Conservation (phyloP, 2,329 filamentous ascomycete genomes). For the Sphaerulina vaccinii region DNA sequence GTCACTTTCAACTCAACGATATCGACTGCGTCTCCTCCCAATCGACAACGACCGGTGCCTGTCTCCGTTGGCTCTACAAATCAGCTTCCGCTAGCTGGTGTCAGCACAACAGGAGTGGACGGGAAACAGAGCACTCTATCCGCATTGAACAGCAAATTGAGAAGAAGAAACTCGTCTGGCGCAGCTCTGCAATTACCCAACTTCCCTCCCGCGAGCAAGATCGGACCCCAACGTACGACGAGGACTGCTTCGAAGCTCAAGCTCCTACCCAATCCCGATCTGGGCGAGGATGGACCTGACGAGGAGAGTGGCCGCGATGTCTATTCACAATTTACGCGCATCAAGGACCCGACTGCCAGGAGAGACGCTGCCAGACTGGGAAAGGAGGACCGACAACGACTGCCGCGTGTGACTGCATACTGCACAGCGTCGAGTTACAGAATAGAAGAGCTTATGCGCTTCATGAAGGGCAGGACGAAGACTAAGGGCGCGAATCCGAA, state of each 20-base stretch:
- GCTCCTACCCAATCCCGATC: slow-evolving; percentile 86
- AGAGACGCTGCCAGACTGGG: slow-evolving; percentile 88
- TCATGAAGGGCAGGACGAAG: slow-evolving; percentile 80
- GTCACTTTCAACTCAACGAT: slow-evolving; percentile 74
- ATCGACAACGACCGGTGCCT: slow-evolving; percentile 30
- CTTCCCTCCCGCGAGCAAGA: slow-evolving; percentile 60
- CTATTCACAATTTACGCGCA: slow-evolving; percentile 95
- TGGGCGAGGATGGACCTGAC: slow-evolving; percentile 72
- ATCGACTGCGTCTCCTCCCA: slow-evolving; percentile 44
- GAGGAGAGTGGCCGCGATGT: slow-evolving; percentile 94
- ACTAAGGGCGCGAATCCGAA: slow-evolving; percentile 80
- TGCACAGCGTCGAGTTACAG: slow-evolving; percentile 92
- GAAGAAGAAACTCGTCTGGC: slow-evolving; percentile 80
- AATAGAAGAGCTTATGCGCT: slow-evolving; percentile 84
- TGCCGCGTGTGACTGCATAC: slow-evolving; percentile 93
- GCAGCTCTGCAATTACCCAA: slow-evolving; percentile 50
- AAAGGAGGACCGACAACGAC: slow-evolving; percentile 82
- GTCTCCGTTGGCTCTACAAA: slow-evolving; percentile 35
- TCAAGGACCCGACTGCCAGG: slow-evolving; percentile 91
- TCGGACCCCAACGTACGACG: slow-evolving; percentile 90
- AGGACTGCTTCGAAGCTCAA: slow-evolving; percentile 97
- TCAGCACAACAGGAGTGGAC: slow-evolving; percentile 36
- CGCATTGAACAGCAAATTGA: slow-evolving; percentile 81
- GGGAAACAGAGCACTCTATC: slow-evolving; percentile 64
- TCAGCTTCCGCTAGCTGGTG: slow-evolving; percentile 18